phyloP scores from a whole-genome alignment of 805 yeast genomes.

The Kazachstania africana region DNA sequence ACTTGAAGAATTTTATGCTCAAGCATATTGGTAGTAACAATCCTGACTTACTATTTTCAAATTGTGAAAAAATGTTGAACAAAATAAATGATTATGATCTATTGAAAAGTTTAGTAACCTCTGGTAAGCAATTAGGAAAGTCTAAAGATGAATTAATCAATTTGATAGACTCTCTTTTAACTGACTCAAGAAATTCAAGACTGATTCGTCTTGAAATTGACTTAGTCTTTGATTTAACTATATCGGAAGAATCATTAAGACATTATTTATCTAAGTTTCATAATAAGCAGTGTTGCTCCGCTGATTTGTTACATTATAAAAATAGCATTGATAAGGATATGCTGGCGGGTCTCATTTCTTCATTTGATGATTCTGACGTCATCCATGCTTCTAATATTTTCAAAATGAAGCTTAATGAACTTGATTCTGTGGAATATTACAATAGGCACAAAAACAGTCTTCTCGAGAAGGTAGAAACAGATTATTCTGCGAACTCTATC shows the following conservation, averaged over 20 bases:
- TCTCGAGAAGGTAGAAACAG: slow-evolving; percentile 40
- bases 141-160: slow-evolving; percentile 29
- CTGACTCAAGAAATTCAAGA: slow-evolving; percentile 42
- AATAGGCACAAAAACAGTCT: slow-evolving; percentile 29
- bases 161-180: slow-evolving; percentile 17
- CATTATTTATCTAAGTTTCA: slow-evolving; percentile 37
- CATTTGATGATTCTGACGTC: slow-evolving; percentile 24
- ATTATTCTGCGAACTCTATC: slow-evolving; percentile 61
- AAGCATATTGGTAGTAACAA: slow-evolving; percentile 33
- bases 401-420: slow-evolving; percentile 15
- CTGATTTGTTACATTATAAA: slow-evolving; percentile 39
- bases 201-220: slow-evolving; percentile 42
- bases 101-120: slow-evolving; percentile 26
- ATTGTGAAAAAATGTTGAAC: slow-evolving; percentile 36
- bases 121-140: slow-evolving; percentile 50
- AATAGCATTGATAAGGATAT: slow-evolving; percentile 15
- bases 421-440: slow-evolving; percentile 27
- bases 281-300: slow-evolving; percentile 51
- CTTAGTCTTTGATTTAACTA: slow-evolving; percentile 5
- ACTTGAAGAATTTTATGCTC: slow-evolving; percentile 44
- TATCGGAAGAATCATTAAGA: slow-evolving; percentile 22
- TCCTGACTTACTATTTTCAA: slow-evolving; percentile 34
- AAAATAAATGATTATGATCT: slow-evolving; percentile 55
- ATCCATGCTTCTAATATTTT: slow-evolving; percentile 39
- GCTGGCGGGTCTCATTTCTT: slow-evolving; percentile 9